These are phyloP conservation scores for Penicillium sp. DNA, from an alignment of 2,329 filamentous ascomycete species.

Conservation along the genomic window DNA sequence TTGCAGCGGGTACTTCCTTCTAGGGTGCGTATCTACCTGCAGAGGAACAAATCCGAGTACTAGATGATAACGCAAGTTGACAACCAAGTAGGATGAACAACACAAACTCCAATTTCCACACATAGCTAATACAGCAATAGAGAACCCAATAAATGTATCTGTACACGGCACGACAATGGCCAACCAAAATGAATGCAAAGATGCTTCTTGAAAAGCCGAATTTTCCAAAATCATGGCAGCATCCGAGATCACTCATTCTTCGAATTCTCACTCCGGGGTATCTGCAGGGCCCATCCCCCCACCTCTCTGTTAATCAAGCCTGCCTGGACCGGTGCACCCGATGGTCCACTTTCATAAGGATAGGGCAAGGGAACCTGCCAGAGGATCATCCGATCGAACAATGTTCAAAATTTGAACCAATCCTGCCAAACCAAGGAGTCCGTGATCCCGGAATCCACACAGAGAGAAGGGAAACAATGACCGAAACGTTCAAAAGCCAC, in stretches of 20 bases:
- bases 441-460: too few relatives aligned
- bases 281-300: background rate
- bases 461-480: background rate
- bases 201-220: background rate
- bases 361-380: too few relatives aligned
- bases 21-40: too few relatives aligned
- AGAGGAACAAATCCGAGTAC: too few relatives aligned
- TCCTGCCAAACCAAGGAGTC: too few relatives aligned
- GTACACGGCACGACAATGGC: conserved; percentile 17
- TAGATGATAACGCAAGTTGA: background rate
- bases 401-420: too few relatives aligned
- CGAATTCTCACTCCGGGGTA: conserved; percentile 1
- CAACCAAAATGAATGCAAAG: conserved; percentile 6
- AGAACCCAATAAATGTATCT: conserved; percentile 18
- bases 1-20: too few relatives aligned
- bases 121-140: conserved; percentile 19
- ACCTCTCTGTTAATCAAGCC: too few relatives aligned
- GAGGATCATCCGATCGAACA: too few relatives aligned
- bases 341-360: too few relatives aligned
- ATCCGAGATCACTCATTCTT: background rate
- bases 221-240: background rate
- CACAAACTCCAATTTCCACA: conserved; percentile 16
- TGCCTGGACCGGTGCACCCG: too few relatives aligned
- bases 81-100: background rate
- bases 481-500: conserved; percentile 1